Conservation (phyloP, 192 early-diverging fungal species). For the Coemansia sp. region DNA sequence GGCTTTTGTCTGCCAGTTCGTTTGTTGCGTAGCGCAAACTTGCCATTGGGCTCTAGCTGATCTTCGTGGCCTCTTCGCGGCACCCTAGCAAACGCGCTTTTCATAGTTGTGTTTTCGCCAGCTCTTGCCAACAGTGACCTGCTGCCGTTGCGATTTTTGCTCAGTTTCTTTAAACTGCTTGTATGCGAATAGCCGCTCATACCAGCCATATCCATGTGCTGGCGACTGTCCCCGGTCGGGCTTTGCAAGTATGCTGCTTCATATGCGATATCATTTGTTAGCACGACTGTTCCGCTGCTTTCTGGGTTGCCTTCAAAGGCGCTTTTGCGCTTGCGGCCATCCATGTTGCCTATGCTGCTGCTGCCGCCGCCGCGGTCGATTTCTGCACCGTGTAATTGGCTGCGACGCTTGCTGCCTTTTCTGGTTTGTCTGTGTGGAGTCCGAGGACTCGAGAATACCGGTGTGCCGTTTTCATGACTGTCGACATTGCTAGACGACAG, state of each 20-base stretch:
- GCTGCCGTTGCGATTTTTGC: background rate
- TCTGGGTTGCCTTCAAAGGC: slow-evolving; percentile 8
- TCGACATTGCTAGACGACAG: background rate
- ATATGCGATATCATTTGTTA: background rate
- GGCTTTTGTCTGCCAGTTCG: slow-evolving; percentile 6
- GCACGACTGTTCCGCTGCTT: slow-evolving; percentile 1
- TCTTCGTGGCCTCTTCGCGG: slow-evolving; percentile 4
- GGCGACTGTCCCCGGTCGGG: slow-evolving; percentile 9
- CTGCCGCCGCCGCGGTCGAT: background rate
- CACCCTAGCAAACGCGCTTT: slow-evolving; percentile 52
- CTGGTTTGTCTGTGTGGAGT: background rate
- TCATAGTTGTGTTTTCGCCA: slow-evolving; percentile 7
- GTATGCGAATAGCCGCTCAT: background rate
- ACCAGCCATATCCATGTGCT: background rate
- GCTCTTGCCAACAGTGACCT: background rate
- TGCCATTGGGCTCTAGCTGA: slow-evolving; percentile 14
- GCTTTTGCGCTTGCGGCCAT: slow-evolving; percentile 25
- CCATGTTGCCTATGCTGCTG: background rate
- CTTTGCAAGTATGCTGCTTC: slow-evolving; percentile 25
- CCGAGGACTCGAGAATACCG: background rate
- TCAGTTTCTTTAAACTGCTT: background rate
- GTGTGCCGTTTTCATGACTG: slow-evolving; percentile 13
- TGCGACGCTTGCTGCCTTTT: background rate
- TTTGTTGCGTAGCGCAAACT: slow-evolving; percentile 7
- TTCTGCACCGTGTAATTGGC: background rate